Percentiles rank a stretch among this genome's conserved stretches.
phyloP scores from a whole-genome alignment of 805 yeast genomes.

The Nakazawaea ernobii region DNA sequence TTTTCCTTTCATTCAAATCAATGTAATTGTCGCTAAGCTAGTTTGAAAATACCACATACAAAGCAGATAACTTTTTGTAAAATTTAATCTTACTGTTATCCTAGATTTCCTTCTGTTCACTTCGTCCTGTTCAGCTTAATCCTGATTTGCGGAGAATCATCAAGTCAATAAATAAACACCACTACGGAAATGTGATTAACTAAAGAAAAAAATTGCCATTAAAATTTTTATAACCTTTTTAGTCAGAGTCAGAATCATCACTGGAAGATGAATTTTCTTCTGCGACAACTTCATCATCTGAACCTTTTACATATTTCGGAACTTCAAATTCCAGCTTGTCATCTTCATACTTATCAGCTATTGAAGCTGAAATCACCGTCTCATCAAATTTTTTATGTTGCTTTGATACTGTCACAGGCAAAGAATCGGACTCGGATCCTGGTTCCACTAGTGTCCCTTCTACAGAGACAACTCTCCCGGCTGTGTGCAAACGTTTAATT shows the following conservation, averaged over 20 bases:
- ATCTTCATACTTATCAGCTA: not conserved
- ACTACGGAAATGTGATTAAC: too few relatives aligned
- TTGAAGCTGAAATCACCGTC: constrained; percentile 1
- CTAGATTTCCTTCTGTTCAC: too few relatives aligned
- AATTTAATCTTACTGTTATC: too few relatives aligned
- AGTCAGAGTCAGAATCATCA: constrained; percentile 15
- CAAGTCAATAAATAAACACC: too few relatives aligned
- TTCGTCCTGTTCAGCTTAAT: too few relatives aligned
- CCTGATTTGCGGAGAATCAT: too few relatives aligned
- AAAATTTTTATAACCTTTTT: not conserved
- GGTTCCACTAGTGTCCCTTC: constrained; percentile 79
- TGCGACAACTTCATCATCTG: constrained; percentile 18
- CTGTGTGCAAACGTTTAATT: constrained; percentile 63
- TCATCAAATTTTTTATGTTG: constrained; percentile 37
- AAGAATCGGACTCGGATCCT: constrained; percentile 47
- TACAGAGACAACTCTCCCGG: constrained; percentile 78
- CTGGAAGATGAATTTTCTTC: constrained; percentile 20
- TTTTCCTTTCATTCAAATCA: too few relatives aligned
- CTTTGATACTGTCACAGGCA: constrained; percentile 40
- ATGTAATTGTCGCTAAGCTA: too few relatives aligned
- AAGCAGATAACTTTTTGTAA: too few relatives aligned
- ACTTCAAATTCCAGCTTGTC: constrained; percentile 12
- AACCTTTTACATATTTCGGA: constrained; percentile 18
- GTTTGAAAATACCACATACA: too few relatives aligned
- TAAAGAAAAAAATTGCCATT: too few relatives aligned